A percentile compares a stretch with the other conserved stretches of the same genome.
phyloP scores from a whole-genome alignment of 2,329 filamentous ascomycete genomes.

The Xylaria sp. region DNA sequence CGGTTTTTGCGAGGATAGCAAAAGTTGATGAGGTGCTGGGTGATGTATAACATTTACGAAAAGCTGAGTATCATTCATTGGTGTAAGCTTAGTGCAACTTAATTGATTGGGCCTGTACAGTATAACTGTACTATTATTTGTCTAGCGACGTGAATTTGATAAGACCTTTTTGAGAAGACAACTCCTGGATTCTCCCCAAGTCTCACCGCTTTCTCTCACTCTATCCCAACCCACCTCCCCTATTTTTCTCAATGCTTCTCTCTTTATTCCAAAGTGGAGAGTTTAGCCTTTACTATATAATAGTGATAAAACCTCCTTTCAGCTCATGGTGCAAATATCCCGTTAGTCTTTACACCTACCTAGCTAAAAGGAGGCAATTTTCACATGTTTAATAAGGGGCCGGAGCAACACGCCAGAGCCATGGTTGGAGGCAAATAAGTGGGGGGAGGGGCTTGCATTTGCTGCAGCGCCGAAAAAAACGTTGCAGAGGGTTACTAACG shows the following conservation, averaged over 20 bases:
- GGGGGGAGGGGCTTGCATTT: constrained; percentile 34
- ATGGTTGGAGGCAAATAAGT: constrained; percentile 18
- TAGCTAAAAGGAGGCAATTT: not conserved
- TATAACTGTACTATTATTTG: not conserved
- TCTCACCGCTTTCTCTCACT: not conserved
- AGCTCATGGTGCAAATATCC: not conserved
- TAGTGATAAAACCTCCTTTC: not conserved
- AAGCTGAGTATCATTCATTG: not conserved
- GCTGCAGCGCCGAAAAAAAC: constrained; percentile 5
- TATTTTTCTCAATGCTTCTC: not conserved
- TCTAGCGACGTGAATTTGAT: not conserved
- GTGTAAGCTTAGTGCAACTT: not conserved
- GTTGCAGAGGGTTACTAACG: constrained; percentile 14
- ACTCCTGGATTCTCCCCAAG: not conserved
- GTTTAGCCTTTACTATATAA: not conserved
- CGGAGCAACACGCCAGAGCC: not conserved
- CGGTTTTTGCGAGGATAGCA: not conserved
- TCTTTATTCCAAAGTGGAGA: not conserved
- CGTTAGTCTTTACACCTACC: not conserved
- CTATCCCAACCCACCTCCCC: too few species aligned
- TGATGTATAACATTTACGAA: constrained; percentile 12
- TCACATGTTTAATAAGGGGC: not conserved
- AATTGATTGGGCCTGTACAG: not conserved
- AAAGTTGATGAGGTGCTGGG: not conserved
- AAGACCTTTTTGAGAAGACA: not conserved